A percentile compares a stretch with the other conserved stretches of the same genome.
Conservation (phyloP, 805 yeast species). For the Pichia eremophila region DNA sequence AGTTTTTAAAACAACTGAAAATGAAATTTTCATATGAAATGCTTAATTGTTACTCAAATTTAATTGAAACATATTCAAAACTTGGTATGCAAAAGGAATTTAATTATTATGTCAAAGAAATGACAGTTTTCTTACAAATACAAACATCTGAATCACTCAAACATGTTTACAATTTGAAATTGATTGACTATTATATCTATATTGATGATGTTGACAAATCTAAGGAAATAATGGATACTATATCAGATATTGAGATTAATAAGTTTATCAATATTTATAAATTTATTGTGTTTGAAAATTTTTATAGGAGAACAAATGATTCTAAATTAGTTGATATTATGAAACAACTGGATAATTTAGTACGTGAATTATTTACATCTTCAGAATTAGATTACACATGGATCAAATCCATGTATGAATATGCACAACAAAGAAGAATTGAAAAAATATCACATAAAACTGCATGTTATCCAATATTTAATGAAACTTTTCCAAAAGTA, state of each 20-base stretch:
- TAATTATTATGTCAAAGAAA: constrained; percentile 44
- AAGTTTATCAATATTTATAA: neutral
- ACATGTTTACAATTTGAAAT: constrained; percentile 12
- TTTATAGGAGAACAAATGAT: neutral
- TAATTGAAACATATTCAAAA: constrained; percentile 33
- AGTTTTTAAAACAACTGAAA: constrained; percentile 14
- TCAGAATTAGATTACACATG: neutral
- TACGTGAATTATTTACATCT: neutral
- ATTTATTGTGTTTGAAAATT: constrained; percentile 1
- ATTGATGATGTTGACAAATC: constrained; percentile 11
- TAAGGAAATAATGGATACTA: neutral
- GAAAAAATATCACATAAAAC: neutral
- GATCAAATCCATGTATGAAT: neutral
- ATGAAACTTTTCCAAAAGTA: neutral
- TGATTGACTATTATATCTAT: constrained; percentile 19
- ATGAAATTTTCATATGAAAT: constrained; percentile 30
- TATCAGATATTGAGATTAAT: neutral
- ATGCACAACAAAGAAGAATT: neutral
- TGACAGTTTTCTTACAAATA: constrained; percentile 28
- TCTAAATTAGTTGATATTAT: no score
- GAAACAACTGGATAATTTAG: no score
- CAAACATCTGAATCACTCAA: constrained; percentile 22
- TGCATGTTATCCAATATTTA: neutral
- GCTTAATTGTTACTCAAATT: constrained; percentile 28
- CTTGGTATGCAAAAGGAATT: constrained; percentile 54